Percentiles rank a stretch among this genome's conserved stretches.
phyloP scores from a whole-genome alignment of 1,139 yeast genomes.

The Zygoascus meyerae region DNA sequence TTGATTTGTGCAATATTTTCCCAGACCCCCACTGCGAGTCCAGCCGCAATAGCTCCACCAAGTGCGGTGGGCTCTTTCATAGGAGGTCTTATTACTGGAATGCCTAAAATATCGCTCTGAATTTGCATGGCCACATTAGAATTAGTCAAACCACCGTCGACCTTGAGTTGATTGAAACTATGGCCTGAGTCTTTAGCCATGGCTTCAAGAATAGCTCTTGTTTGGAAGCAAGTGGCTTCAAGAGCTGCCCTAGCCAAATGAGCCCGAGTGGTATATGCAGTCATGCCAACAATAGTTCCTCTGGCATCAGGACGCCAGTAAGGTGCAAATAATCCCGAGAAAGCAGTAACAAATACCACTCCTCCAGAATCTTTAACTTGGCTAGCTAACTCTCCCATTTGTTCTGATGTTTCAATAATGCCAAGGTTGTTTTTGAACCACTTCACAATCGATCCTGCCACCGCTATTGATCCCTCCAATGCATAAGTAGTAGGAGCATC shows the following conservation, averaged over 20 bases:
- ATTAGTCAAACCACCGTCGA: constrained; percentile 95
- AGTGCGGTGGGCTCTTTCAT: constrained; percentile 90
- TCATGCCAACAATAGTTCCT: constrained; percentile 89
- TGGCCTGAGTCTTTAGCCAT: constrained; percentile 81
- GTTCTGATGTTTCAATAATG: constrained; percentile 73
- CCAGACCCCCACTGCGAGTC: constrained; percentile 77
- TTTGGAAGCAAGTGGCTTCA: constrained; percentile 94
- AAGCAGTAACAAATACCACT: constrained; percentile 92
- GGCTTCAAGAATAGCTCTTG: constrained; percentile 81
- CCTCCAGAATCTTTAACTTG: constrained; percentile 82
- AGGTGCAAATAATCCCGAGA: constrained; percentile 91
- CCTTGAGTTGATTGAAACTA: constrained; percentile 47
- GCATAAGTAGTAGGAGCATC: constrained; percentile 71
- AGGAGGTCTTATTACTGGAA: constrained; percentile 72
- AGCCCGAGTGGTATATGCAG: constrained; percentile 79
- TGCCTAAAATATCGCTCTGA: constrained; percentile 86
- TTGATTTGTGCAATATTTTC: constrained; percentile 60
- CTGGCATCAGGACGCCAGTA: constrained; percentile 94
- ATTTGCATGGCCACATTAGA: constrained; percentile 91
- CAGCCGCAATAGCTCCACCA: constrained; percentile 96
- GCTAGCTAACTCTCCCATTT: constrained; percentile 85
- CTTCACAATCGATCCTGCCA: constrained; percentile 91
- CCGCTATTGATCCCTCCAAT: constrained; percentile 92
- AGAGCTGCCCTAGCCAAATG: constrained; percentile 92
- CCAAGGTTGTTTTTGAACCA: constrained; percentile 92